These are phyloP conservation scores for Lasiosphaeria hispida DNA, from an alignment of 495 filamentous ascomycete species.

Conservation along the genomic window DNA sequence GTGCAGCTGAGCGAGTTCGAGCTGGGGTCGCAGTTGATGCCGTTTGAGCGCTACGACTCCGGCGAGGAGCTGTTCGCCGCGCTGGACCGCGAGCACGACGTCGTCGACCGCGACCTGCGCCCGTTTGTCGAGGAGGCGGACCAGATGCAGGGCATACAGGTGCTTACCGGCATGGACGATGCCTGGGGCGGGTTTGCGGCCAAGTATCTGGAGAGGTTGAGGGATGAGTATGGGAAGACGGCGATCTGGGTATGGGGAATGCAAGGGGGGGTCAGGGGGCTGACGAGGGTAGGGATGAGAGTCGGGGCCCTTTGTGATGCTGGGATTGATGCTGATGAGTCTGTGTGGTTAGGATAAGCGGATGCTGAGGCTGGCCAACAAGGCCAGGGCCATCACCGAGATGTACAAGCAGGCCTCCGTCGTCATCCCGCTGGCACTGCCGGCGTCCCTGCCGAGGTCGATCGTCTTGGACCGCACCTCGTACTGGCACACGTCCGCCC, in stretches of 20 bases:
- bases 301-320: neutral
- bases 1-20: constrained; percentile 88
- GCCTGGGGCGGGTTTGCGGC: constrained; percentile 90
- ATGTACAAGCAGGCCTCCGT: constrained; percentile 70
- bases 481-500: constrained; percentile 76
- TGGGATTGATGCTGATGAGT: neutral
- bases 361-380: constrained; percentile 58
- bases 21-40: constrained; percentile 68
- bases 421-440: constrained; percentile 72
- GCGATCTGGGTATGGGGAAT: constrained; percentile 83
- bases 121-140: constrained; percentile 91
- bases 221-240: constrained; percentile 89
- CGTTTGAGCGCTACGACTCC: constrained; percentile 76
- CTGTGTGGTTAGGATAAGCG: constrained; percentile 42
- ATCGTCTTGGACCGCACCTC: constrained; percentile 63
- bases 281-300: constrained; percentile 43
- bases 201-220: constrained; percentile 72
- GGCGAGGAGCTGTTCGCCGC: constrained; percentile 81
- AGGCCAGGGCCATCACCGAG: constrained; percentile 64
- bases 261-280: constrained; percentile 56
- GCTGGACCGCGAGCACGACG: constrained; percentile 80
- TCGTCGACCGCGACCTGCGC: constrained; percentile 84
- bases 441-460: constrained; percentile 57
- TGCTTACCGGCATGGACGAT: constrained; percentile 77
- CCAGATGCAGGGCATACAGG: constrained; percentile 80